These are phyloP conservation scores for Globisporangium sylvaticum DNA, from an alignment of 352 stramenopile genomes.

Conservation along the genomic window DNA sequence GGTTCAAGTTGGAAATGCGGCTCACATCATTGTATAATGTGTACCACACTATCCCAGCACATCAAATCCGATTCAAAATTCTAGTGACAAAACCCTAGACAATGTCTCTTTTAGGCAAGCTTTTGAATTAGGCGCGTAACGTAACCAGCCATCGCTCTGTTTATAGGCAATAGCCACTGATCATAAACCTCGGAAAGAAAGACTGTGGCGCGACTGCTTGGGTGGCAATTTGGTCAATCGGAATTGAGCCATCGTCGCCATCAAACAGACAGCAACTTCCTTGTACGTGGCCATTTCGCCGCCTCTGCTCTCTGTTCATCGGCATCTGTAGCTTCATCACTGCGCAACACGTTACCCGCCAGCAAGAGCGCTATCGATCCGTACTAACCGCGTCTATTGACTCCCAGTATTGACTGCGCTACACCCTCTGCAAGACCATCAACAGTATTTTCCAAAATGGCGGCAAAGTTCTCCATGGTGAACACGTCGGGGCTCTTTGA, in stretches of 20 bases:
- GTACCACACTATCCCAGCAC: too few species aligned
- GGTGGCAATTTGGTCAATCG: not conserved
- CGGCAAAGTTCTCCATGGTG: conserved; percentile 78
- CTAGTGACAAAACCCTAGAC: not conserved
- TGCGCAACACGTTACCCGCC: not conserved
- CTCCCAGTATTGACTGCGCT: not conserved
- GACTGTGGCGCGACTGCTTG: not conserved
- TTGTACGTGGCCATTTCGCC: not conserved
- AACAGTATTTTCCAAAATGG: conserved; percentile 32
- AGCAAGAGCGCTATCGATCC: not conserved
- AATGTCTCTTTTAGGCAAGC: not conserved
- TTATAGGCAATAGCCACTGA: not conserved
- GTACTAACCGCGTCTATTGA: not conserved
- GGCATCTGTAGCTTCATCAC: not conserved
- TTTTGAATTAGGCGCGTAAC: not conserved
- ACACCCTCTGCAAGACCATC: not conserved
- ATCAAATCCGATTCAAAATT: not conserved
- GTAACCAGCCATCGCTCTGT: not conserved
- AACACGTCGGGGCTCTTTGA: conserved; percentile 72
- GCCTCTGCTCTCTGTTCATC: not conserved
- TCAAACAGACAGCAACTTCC: not conserved
- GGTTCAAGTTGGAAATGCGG: not conserved
- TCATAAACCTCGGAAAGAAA: not conserved
- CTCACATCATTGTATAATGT: too few species aligned
- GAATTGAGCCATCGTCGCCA: not conserved